Evolutionary conservation across 2,329 filamentous ascomycete genomes (phyloP).

Genomic region (Aspergillus pseudoglaucus): DNA sequence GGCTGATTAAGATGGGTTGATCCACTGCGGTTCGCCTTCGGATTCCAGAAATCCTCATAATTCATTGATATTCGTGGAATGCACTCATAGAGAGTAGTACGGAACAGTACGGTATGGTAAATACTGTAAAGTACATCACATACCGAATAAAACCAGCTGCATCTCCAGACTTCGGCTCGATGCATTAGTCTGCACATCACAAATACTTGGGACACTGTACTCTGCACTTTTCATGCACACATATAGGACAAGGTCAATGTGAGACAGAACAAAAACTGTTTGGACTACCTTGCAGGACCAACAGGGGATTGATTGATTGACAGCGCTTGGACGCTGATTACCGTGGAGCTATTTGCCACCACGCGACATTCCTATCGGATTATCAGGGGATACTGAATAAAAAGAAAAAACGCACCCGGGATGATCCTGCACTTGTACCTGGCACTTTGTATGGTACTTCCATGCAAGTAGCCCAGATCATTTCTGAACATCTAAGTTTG

Average conservation of each 20-base stretch:
- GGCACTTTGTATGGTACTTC: too few relatives aligned
- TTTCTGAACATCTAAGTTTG: too few relatives aligned
- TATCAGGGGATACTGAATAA: too few relatives aligned
- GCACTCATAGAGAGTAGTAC: background rate
- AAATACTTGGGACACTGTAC: background rate
- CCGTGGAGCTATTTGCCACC: background rate
- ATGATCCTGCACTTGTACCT: background rate
- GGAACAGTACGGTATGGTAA: background rate
- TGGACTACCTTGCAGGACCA: too few relatives aligned
- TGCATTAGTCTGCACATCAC: background rate
- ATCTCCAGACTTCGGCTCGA: background rate
- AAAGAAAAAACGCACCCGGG: background rate
- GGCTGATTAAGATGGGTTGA: background rate
- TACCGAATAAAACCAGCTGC: background rate
- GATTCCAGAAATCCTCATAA: background rate
- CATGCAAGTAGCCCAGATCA: background rate
- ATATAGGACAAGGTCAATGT: too few relatives aligned
- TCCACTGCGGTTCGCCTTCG: background rate
- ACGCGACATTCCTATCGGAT: background rate
- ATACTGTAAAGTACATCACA: background rate
- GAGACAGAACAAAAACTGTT: too few relatives aligned
- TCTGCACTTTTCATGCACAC: too few relatives aligned
- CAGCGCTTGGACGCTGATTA: too few relatives aligned
- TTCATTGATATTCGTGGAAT: background rate
- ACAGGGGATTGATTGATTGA: too few relatives aligned